phyloP scores from a whole-genome alignment of 768 basidiomycete species.

The Russula ochroleuca region DNA sequence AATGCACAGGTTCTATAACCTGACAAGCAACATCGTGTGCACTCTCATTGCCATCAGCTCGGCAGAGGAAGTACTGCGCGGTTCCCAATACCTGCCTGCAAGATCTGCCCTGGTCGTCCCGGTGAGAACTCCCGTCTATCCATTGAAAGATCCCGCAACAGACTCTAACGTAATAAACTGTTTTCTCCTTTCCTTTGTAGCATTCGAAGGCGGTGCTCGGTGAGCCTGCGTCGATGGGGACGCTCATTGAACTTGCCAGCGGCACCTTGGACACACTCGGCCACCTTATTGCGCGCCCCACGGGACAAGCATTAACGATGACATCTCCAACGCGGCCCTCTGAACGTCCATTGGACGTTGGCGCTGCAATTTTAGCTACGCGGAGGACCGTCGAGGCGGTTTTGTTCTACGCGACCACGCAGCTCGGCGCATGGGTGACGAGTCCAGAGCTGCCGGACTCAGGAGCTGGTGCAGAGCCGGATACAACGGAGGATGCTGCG shows the following conservation, averaged over 20 bases:
- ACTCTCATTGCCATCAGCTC: constrained; percentile 67
- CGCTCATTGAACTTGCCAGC: constrained; percentile 79
- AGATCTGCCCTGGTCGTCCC: constrained; percentile 67
- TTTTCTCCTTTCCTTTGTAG: constrained; percentile 38
- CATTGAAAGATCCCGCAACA: not conserved
- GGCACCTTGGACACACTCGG: constrained; percentile 70
- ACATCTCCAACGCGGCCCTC: constrained; percentile 33
- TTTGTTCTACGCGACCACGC: constrained; percentile 66
- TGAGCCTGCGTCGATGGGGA: constrained; percentile 81
- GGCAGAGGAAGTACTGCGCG: constrained; percentile 62
- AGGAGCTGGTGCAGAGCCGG: constrained; percentile 35
- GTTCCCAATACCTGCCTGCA: constrained; percentile 66
- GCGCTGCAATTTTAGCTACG: constrained; percentile 52
- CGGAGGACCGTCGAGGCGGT: constrained; percentile 64
- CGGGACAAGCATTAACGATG: constrained; percentile 49
- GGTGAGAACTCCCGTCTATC: constrained; percentile 43
- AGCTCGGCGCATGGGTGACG: constrained; percentile 70
- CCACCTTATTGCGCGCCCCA: constrained; percentile 58
- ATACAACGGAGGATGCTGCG: constrained; percentile 40
- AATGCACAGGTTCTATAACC: constrained; percentile 63
- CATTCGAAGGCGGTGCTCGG: constrained; percentile 80
- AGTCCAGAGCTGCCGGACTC: constrained; percentile 49
- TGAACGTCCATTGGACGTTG: constrained; percentile 49
- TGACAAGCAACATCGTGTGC: constrained; percentile 65
- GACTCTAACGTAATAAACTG: not conserved